These are phyloP conservation scores for Malania oleifera DNA, from an alignment of 164 flowering plant species.

Conservation along the genomic window DNA sequence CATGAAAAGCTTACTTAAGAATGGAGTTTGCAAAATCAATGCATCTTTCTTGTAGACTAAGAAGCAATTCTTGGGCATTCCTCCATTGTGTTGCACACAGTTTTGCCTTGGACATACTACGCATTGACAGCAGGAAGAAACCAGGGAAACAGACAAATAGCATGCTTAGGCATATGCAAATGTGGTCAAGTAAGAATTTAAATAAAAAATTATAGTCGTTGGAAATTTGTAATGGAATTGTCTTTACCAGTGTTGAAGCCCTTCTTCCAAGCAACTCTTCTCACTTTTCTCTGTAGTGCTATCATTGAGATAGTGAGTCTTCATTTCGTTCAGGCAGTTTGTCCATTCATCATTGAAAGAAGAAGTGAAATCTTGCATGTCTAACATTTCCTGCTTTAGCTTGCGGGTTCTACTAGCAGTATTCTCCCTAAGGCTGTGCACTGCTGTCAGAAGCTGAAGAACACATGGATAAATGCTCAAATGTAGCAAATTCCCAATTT, in stretches of 20 bases:
- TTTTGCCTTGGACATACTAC: slow-evolving; percentile 4
- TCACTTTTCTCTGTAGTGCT: neutral
- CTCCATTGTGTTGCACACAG: slow-evolving; percentile 2
- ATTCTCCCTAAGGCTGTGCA: neutral
- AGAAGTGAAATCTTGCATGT: slow-evolving; percentile 8
- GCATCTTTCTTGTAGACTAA: neutral
- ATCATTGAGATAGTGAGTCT: neutral
- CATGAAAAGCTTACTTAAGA: neutral
- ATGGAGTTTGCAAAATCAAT: neutral
- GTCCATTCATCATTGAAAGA: slow-evolving; percentile 7
- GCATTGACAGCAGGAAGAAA: neutral
- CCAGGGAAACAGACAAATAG: neutral
- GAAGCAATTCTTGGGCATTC: slow-evolving; percentile 2
- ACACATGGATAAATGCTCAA: no score
- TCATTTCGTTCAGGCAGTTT: neutral
- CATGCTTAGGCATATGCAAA: neutral
- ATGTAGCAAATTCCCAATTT: neutral
- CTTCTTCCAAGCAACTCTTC: neutral
- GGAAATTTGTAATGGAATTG: neutral
- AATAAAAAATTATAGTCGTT: neutral
- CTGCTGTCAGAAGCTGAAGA: slow-evolving; percentile 7
- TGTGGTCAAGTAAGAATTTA: neutral
- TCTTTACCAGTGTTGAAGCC: neutral
- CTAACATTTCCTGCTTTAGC: slow-evolving; percentile 7
- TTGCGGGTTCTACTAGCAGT: slow-evolving; percentile 3